Evolutionary conservation across 2,329 filamentous ascomycete genomes (phyloP), one percentile per base, ranked within the genome.

Genomic region (Sporothrix humicola): DNA sequence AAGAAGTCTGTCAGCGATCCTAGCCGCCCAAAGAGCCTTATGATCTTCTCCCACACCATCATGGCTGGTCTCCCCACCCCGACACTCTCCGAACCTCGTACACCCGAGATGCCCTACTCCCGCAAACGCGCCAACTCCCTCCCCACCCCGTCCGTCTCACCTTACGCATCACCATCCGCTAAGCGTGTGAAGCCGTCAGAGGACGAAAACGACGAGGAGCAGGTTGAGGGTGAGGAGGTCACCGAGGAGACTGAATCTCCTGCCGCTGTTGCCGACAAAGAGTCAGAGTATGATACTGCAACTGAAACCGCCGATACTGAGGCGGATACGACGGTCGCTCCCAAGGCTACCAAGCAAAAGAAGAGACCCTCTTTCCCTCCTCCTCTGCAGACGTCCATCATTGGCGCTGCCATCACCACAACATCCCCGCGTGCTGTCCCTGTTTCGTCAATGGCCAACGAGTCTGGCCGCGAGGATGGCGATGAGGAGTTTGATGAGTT

Each of bases 401-500:
- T 75, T n/a, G 75, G 74, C 0, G 73, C 76, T 1, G 74, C 74
- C 10, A 73, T 74, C 44, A 76, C 75, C 0, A 75, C 76, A 0
- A 37, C 50, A 0, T 63, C 72, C 0, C 31, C 69, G 1, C 56
- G 69, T 12, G 72, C 75, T 0, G 31, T 75, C 20, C 59, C 71
- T 1, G 20, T 74, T 12, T 56, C 72, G 2, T 56, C 71, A 1
- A 71, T 65, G 31, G 42, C 20, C 23, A 56, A 75, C 5, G 69
- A 71, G 2, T 59, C 71, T n/a, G 76, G 75, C 23, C 72, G 80
- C 26, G 70, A 90, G 80, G 74, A 90, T 10, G 78, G 86, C 74
- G 81, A 88, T 78, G 76, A 88, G 77, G 80, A 90, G 76, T 73
- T 85, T 77, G 77, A 87, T 79, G 75, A 87, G 77, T 82, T 89